phyloP scores from a whole-genome alignment of 163 green algal species.

The Scenedesmus sp. region DNA sequence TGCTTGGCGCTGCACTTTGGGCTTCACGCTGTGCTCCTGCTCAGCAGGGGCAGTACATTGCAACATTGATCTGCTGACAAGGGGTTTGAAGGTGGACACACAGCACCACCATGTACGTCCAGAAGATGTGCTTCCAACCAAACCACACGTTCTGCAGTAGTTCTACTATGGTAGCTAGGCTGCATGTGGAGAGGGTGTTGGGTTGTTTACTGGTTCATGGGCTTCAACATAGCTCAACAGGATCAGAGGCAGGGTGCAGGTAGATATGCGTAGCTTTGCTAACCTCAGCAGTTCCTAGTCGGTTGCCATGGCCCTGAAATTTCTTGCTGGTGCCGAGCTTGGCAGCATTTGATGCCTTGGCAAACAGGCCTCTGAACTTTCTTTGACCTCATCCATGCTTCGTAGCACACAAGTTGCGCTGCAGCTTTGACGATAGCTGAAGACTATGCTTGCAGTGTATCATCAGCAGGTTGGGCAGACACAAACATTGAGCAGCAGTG shows the following conservation, averaged over 20 bases:
- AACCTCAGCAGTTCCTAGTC: slow-evolving; percentile 40
- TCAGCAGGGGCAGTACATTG: not conserved
- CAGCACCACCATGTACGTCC: no score
- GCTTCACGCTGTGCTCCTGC: slow-evolving; percentile 11
- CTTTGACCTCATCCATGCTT: slow-evolving; percentile 37
- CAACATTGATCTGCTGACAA: not conserved
- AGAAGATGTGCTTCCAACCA: not conserved
- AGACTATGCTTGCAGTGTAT: not conserved
- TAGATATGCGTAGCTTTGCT: not conserved
- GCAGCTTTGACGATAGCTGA: not conserved
- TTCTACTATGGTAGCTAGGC: not conserved
- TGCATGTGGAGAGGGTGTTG: not conserved
- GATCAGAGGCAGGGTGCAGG: not conserved
- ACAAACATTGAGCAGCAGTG: not conserved
- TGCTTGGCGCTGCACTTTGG: not conserved
- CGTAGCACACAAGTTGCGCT: not conserved
- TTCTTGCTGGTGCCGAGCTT: not conserved
- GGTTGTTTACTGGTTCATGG: not conserved
- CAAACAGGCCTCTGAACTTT: slow-evolving; percentile 27
- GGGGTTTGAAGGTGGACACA: not conserved
- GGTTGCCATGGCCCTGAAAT: slow-evolving; percentile 28
- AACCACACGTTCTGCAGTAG: not conserved
- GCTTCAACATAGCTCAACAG: not conserved
- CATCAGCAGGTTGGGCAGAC: not conserved
- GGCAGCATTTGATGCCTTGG: slow-evolving; percentile 2